A percentile compares a stretch with the other conserved stretches of the same genome.
These are phyloP conservation scores for Tolypocladium paradoxum DNA, from an alignment of 2,329 filamentous ascomycete genomes.

Conservation along the genomic window DNA sequence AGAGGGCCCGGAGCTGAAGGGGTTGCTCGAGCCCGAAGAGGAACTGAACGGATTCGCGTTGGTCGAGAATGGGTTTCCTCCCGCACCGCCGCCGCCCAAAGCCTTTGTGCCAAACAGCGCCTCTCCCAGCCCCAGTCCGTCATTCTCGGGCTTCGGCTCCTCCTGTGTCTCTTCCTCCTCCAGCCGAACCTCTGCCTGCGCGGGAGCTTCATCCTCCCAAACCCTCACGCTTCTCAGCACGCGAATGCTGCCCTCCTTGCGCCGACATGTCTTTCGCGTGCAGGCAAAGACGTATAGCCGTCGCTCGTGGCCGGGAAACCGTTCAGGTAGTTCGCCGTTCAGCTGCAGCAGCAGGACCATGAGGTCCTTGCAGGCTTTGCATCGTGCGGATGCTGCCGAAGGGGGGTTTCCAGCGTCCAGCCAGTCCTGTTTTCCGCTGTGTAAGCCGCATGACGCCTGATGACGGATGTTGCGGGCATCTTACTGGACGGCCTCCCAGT, in stretches of 20 bases:
- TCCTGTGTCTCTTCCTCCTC: slow-evolving; percentile 18
- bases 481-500: slow-evolving; percentile 76
- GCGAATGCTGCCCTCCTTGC: slow-evolving; percentile 73
- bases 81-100: slow-evolving; percentile 22
- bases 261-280: slow-evolving; percentile 63
- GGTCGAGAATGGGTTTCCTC: slow-evolving; percentile 51
- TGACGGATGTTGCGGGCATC: slow-evolving; percentile 14
- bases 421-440: slow-evolving; percentile 57
- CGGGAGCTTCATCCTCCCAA: slow-evolving; percentile 27
- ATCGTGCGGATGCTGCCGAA: slow-evolving; percentile 68
- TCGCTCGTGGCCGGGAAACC: slow-evolving; percentile 78
- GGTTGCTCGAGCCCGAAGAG: slow-evolving; percentile 14
- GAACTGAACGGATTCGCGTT: slow-evolving; percentile 37
- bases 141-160: slow-evolving; percentile 21
- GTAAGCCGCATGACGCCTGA: neutral
- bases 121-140: slow-evolving; percentile 46
- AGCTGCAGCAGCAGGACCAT: slow-evolving; percentile 84
- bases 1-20: slow-evolving; percentile 15
- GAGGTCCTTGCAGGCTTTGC: slow-evolving; percentile 73
- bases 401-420: slow-evolving; percentile 60
- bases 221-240: slow-evolving; percentile 59
- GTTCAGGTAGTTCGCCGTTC: slow-evolving; percentile 78
- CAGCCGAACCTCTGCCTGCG: slow-evolving; percentile 14
- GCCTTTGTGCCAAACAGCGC: slow-evolving; percentile 58
- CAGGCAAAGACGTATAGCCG: slow-evolving; percentile 83